A percentile compares a stretch with the other conserved stretches of the same genome.
These are phyloP conservation scores for Pilasporangium apinafurcum DNA, from an alignment of 352 stramenopile species.

Conservation along the genomic window DNA sequence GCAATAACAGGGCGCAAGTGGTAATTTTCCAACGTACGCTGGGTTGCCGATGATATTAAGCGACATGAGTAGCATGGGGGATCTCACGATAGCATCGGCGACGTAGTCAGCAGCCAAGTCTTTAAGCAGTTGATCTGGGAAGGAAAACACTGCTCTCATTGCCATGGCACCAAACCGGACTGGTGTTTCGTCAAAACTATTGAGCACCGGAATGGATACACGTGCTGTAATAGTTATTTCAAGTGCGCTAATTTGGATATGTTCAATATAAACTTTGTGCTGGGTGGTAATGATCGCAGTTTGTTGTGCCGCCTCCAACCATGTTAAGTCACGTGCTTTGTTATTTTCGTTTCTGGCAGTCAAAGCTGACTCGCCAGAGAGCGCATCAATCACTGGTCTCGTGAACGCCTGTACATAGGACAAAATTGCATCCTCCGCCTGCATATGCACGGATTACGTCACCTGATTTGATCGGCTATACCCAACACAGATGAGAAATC, in stretches of 20 bases:
- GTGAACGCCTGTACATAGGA: slow-evolving; percentile 36
- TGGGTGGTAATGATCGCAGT: slow-evolving; percentile 30
- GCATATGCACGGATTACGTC: no score
- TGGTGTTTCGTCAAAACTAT: slow-evolving; percentile 76
- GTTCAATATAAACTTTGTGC: slow-evolving; percentile 55
- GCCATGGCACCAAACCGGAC: slow-evolving; percentile 44
- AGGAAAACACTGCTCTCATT: slow-evolving; percentile 70
- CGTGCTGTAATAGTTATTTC: slow-evolving; percentile 69
- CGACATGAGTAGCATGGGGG: slow-evolving; percentile 75
- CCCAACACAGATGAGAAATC: no score
- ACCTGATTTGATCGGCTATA: no score
- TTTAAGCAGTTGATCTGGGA: slow-evolving; percentile 71
- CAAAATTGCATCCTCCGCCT: slow-evolving; percentile 60
- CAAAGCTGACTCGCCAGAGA: slow-evolving; percentile 1
- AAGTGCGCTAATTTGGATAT: slow-evolving; percentile 45
- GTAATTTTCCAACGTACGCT: slow-evolving; percentile 39
- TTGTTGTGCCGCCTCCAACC: background rate
- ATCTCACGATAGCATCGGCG: slow-evolving; percentile 71
- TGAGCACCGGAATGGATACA: slow-evolving; percentile 70
- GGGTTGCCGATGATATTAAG: slow-evolving; percentile 84
- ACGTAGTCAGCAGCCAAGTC: slow-evolving; percentile 81
- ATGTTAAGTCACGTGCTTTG: background rate
- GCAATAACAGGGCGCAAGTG: background rate
- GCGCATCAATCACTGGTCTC: slow-evolving; percentile 29
- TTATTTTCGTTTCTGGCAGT: background rate